Conservation (phyloP, 1,139 yeast species). For the Komagataea norvegica region DNA sequence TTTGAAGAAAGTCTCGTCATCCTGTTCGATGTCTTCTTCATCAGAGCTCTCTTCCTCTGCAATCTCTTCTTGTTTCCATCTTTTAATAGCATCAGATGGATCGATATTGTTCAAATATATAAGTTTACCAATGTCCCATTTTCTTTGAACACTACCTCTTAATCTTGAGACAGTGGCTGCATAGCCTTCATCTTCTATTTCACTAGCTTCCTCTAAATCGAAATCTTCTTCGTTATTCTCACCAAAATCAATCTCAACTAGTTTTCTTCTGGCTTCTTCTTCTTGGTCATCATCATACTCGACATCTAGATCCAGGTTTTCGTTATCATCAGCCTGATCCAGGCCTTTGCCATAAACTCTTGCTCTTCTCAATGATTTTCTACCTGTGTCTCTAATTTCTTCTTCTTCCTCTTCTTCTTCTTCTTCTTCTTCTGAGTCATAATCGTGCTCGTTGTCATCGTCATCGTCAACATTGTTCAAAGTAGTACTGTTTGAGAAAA, state of each 20-base stretch:
- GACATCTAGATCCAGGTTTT: conserved; percentile 38
- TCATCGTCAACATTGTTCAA: conserved; percentile 36
- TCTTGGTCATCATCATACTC: conserved; percentile 32
- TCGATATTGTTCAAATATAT: conserved; percentile 72
- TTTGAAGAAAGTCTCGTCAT: conserved; percentile 64
- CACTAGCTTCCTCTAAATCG: conserved; percentile 37
- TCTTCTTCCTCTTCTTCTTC: conserved; percentile 29
- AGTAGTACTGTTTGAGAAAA: conserved; percentile 58
- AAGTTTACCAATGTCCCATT: conserved; percentile 79
- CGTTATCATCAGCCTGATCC: conserved; percentile 49
- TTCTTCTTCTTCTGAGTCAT: conserved; percentile 35
- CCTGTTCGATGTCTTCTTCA: conserved; percentile 50
- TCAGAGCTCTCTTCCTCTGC: conserved; percentile 39
- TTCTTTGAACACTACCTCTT: conserved; percentile 40
- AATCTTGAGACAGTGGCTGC: conserved; percentile 43
- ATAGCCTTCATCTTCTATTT: conserved; percentile 49
- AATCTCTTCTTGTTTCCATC: conserved; percentile 64
- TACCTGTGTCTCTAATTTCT: conserved; percentile 45
- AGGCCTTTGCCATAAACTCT: conserved; percentile 52
- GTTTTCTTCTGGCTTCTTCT: conserved; percentile 33
- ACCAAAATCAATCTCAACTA: conserved; percentile 50
- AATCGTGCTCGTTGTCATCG: conserved; percentile 38
- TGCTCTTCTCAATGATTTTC: conserved; percentile 56
- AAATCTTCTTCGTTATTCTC: conserved; percentile 38
- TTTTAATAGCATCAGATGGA: conserved; percentile 66